Evolutionary conservation across 768 basidiomycete species (phyloP).

Genomic region (Calocera cornea): DNA sequence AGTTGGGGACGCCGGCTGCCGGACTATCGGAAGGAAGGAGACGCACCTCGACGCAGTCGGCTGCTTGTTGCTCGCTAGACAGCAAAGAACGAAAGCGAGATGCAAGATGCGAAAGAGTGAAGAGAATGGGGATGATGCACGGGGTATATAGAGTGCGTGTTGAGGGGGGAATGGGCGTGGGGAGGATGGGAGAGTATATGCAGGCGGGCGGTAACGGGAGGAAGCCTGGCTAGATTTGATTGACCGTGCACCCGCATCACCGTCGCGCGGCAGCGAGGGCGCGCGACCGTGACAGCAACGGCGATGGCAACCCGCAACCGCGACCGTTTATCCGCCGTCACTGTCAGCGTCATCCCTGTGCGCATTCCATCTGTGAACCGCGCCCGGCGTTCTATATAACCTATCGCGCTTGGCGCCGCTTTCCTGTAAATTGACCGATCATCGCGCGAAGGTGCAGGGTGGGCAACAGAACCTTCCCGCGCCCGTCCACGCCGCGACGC

Average conservation of each 20-base stretch:
- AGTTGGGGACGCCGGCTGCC: not conserved
- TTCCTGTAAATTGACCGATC: too few species aligned
- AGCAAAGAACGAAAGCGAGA: not conserved
- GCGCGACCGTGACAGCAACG: not conserved
- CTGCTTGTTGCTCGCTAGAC: not conserved
- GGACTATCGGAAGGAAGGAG: not conserved
- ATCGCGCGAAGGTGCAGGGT: too few species aligned
- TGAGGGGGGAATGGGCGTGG: not conserved
- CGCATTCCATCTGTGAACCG: not conserved
- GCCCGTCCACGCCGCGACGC: too few species aligned
- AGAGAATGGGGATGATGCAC: not conserved
- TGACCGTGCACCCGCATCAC: not conserved
- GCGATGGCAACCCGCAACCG: not conserved
- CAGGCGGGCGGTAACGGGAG: not conserved
- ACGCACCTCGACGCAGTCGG: slow-evolving; percentile 5
- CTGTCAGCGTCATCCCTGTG: not conserved
- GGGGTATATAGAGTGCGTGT: slow-evolving; percentile 1
- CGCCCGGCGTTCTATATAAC: not conserved
- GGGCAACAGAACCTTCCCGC: too few species aligned
- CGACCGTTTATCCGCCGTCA: not conserved
- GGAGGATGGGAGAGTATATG: not conserved
- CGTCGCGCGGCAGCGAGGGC: not conserved
- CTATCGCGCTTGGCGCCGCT: too few species aligned
- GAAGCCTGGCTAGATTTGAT: too few species aligned
- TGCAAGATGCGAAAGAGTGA: not conserved